Evolutionary conservation across 768 basidiomycete species (phyloP).

Genomic region (Dentipellis fragilis): DNA sequence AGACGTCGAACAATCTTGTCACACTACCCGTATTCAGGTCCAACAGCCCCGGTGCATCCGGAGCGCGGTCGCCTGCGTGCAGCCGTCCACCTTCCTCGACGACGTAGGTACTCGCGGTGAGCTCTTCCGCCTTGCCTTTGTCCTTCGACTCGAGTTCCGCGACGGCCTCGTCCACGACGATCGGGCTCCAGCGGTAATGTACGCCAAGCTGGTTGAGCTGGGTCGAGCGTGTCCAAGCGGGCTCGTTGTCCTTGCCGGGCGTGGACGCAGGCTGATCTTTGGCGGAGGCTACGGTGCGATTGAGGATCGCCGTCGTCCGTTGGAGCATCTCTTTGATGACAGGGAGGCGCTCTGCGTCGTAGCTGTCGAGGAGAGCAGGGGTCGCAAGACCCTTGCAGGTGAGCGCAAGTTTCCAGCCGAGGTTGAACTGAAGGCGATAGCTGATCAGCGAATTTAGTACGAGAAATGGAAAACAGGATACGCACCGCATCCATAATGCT

Average conservation of each 20-base stretch:
- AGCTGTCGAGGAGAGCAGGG: constrained; percentile 8
- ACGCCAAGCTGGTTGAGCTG: constrained; percentile 6
- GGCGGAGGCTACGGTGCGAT: neutral
- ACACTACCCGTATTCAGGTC: neutral
- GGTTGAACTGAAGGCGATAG: constrained; percentile 5
- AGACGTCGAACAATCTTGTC: constrained; percentile 6
- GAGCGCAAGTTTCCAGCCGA: constrained; percentile 13
- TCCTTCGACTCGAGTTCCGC: neutral
- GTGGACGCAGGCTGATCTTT: neutral
- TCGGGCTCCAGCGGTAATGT: constrained; percentile 12
- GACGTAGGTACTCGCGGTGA: too few relatives aligned
- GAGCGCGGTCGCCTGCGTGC: constrained; percentile 13
- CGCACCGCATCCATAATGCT: neutral
- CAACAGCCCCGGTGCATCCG: constrained; percentile 7
- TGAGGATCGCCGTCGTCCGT: constrained; percentile 3
- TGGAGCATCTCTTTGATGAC: constrained; percentile 12
- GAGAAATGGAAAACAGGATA: too few relatives aligned
- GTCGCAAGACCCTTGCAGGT: constrained; percentile 3
- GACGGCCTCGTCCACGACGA: too few relatives aligned
- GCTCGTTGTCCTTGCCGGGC: neutral
- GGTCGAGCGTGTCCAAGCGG: neutral
- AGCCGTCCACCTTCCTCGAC: neutral
- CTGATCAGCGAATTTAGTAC: too few relatives aligned
- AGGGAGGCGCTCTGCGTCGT: constrained; percentile 12
- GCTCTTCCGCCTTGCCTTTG: neutral